phyloP scores from a whole-genome alignment of 495 filamentous ascomycete species.

The Bombardia bombarda region DNA sequence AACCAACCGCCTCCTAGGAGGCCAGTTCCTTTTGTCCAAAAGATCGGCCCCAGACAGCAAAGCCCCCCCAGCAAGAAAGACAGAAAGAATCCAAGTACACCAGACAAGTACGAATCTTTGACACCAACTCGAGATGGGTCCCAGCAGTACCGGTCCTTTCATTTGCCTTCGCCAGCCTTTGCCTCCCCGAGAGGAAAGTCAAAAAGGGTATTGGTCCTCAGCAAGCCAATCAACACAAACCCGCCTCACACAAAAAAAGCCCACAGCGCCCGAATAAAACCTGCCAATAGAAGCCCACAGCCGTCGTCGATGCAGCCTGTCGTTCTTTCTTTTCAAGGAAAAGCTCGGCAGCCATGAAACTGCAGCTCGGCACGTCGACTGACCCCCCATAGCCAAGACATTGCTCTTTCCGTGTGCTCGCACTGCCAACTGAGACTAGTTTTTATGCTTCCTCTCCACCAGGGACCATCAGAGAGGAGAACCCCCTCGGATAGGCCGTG shows the following conservation, averaged over 20 bases:
- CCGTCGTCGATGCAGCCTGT: conserved; percentile 32
- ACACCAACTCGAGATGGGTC: conserved; percentile 95
- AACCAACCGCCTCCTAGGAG: conserved; percentile 29
- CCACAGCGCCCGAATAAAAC: conserved; percentile 4
- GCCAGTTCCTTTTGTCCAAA: conserved; percentile 32
- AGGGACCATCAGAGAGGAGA: conserved; percentile 13
- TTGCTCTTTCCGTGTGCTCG: conserved; percentile 65
- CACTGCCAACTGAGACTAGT: conserved; percentile 74
- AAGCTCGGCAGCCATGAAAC: conserved; percentile 29
- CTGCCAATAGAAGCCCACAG: conserved; percentile 7
- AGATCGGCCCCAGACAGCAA: conserved; percentile 16
- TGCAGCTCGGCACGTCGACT: conserved; percentile 26
- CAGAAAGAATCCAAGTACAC: conserved; percentile 18
- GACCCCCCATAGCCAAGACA: conserved; percentile 23
- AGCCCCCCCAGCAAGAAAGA: conserved; percentile 11
- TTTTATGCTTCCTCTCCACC: conserved; percentile 78
- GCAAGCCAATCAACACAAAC: too few relatives aligned
- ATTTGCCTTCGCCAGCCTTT: conserved; percentile 8
- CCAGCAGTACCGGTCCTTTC: conserved; percentile 32
- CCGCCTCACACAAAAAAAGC: too few relatives aligned
- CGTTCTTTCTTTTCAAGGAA: too few relatives aligned
- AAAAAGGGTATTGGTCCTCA: conserved; percentile 11
- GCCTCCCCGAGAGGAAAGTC: not conserved
- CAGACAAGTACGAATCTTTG: conserved; percentile 93
- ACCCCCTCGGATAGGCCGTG: too few relatives aligned